Base-by-base conservation (phyloP, 1,284 basidiomycete species). In the Ustilago loliicola region DNA sequence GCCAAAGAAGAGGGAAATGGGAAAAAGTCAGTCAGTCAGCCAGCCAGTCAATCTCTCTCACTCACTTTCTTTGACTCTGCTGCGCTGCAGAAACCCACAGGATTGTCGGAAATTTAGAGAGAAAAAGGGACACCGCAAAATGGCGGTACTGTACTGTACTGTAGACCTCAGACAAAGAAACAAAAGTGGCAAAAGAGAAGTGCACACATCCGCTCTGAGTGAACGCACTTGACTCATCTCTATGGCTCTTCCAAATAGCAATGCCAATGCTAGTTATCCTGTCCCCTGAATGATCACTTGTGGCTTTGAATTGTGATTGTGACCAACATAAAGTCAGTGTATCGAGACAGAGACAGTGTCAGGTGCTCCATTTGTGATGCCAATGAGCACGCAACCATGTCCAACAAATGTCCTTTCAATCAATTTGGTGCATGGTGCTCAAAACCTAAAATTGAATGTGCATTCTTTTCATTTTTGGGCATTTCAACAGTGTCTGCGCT, bases 401-500 rank as follows among this genome's bases (percentile, higher is more conserved):
- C 25, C 17, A 9, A 27, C n/a, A n/a, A n/a, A 17, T 50, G 1
- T 50, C 13, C 48, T 50, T 50, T 29, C 25, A 13, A 15, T 29
- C 17, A 8, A 38, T 11, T 38, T 8, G 15, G n/a, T n/a, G 48
- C 25, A 7, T n/a, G n/a, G n/a, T n/a, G n/a, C 45, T 48, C 10
- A 50, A 50, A 50, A 25, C 48, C 25, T 27, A 50, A 50, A 50
- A 50, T 29, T 29, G 48, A 25, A 29, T 50, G 23, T 25, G 48
- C 48, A 50, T 50, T 50, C 48, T 50, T 40, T 48, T 48, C 45
- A 48, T 48, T 25, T 48, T 27, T 10, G 19, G 4, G 61, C 61
- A 63, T 34, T 57, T 63, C 21, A 10, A 17, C 53, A n/a, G 61
- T 63, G 27, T 25, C 6, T 30, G 8, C 10, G 8, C n/a, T n/a